Evolutionary conservation across 2,329 filamentous ascomycete species (phyloP), one percentile per base, ranked within the genome.

Genomic region (Neofusicoccum laricinum): DNA sequence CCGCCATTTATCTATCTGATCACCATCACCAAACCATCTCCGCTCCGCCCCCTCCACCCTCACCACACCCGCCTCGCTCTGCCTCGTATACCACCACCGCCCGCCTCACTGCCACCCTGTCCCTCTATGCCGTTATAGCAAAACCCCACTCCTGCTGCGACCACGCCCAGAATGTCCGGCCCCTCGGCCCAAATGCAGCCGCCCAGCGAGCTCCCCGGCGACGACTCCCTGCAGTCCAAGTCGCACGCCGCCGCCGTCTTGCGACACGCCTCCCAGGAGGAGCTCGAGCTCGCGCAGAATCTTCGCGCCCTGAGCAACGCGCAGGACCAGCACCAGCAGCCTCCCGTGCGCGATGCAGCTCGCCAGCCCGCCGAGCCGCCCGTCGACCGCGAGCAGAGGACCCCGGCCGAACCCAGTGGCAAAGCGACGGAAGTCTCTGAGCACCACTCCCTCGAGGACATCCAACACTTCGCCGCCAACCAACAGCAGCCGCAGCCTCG

Each of bases 201-300:
- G 30, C 49, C 21, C 19, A n/a, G 21, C 48, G 59, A 49, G 32
- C 43, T 25, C 30, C 41, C 58, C 50, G 14, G 30, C 40, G 61
- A 57, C 17, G 41, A 34, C 40, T 48, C 61, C 14, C 43, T 64
- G 41, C 50, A 49, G 17, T 30, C 49, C 4, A 43, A 53, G 61
- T 15, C 49, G 8, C 40, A 36, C 17, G 32, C 61, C 17, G 43
- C 48, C 17, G 36, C 61, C 5, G 64, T 79, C n/a, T 76, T 77
- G 21, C 71, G 77, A 45, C 75, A 81, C 64, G 78, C 78, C 3
- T 82, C 81, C 63, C 77, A 77, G 67, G 78, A 83, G 72, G 81
- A 84, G 67, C 73, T 83, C 30, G 81, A 83, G 69, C 77, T 80
- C 70, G 82, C 82, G 12, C 77, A 79, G 66, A 79, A 80, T 66